These are phyloP conservation scores for Paramecium pentaurelia DNA, from an alignment of 73 alveolate species.

Conservation along the genomic window DNA sequence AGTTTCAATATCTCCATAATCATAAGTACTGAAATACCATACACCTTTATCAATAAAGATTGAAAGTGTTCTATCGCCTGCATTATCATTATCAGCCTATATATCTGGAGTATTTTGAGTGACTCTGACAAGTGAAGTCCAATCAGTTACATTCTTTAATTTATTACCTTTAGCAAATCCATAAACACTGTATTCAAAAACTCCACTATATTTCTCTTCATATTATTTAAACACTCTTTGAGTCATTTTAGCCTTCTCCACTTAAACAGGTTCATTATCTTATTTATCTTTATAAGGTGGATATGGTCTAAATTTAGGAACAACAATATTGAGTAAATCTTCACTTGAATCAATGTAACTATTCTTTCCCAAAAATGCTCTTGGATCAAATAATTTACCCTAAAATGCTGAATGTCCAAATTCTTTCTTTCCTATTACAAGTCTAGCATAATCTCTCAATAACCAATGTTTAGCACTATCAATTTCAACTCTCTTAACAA, in stretches of 20 bases:
- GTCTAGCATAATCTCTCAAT: constrained; percentile 36
- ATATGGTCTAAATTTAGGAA: constrained; percentile 19
- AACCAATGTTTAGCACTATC: constrained; percentile 44
- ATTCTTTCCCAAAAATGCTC: neutral
- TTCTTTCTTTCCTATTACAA: constrained; percentile 24
- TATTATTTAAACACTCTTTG: neutral
- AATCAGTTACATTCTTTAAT: neutral
- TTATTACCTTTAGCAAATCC: constrained; percentile 19
- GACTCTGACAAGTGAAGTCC: constrained; percentile 2
- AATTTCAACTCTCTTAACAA: constrained; percentile 46
- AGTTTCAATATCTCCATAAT: constrained; percentile 39
- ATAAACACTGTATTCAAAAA: constrained; percentile 42
- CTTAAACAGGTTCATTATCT: constrained; percentile 36
- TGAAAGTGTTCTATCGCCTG: constrained; percentile 34
- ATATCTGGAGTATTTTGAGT: constrained; percentile 35
- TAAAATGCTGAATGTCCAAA: constrained; percentile 21
- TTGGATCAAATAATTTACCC: constrained; percentile 40
- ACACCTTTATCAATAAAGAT: neutral
- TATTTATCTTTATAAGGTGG: constrained; percentile 39
- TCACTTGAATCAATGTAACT: constrained; percentile 8
- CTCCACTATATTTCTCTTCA: constrained; percentile 48
- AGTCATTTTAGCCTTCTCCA: neutral
- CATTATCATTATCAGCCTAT: neutral
- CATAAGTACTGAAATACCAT: neutral
- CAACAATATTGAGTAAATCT: neutral